These are phyloP conservation scores for Stentor coeruleus DNA, from an alignment of 73 alveolate genomes.

Conservation along the genomic window DNA sequence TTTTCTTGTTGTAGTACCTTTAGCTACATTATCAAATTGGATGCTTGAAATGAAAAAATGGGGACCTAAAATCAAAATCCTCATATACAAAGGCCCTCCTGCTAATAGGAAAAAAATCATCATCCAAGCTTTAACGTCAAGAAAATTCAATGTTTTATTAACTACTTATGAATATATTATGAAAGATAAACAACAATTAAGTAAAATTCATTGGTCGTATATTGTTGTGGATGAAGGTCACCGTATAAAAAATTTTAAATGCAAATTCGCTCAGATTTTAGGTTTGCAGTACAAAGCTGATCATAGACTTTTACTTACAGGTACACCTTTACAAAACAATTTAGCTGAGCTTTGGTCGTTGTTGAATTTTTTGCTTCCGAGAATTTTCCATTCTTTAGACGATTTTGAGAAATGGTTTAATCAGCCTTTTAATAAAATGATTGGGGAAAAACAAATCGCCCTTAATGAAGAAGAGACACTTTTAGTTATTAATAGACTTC, in stretches of 20 bases:
- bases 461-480: conserved; percentile 96
- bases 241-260: conserved; percentile 95
- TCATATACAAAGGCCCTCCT: conserved; percentile 91
- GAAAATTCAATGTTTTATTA: conserved; percentile 85
- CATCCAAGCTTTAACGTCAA: conserved; percentile 39
- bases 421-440: conserved; percentile 80
- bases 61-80: conserved; percentile 92
- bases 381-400: conserved; percentile 94
- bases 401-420: conserved; percentile 99
- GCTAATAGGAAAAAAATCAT: conserved; percentile 65
- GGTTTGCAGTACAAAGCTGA: conserved; percentile 90
- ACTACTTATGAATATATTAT: conserved; percentile 97
- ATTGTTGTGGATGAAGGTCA: conserved; percentile 99
- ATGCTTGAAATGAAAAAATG: conserved; percentile 92
- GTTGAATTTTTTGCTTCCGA: conserved; percentile 93
- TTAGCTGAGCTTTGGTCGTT: conserved; percentile 98
- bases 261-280: conserved; percentile 91
- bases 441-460: conserved; percentile 82
- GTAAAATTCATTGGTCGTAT: conserved; percentile 48
- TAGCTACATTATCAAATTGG: conserved; percentile 96
- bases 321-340: conserved; percentile 97
- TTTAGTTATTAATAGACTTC: conserved; percentile 94
- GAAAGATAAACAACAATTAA: conserved; percentile 61
- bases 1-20: conserved; percentile 95
- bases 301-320: conserved; percentile 94